These are phyloP conservation scores for Saccharomyces hybrid DNA, from an alignment of 1,139 yeast species.

Conservation along the genomic window DNA sequence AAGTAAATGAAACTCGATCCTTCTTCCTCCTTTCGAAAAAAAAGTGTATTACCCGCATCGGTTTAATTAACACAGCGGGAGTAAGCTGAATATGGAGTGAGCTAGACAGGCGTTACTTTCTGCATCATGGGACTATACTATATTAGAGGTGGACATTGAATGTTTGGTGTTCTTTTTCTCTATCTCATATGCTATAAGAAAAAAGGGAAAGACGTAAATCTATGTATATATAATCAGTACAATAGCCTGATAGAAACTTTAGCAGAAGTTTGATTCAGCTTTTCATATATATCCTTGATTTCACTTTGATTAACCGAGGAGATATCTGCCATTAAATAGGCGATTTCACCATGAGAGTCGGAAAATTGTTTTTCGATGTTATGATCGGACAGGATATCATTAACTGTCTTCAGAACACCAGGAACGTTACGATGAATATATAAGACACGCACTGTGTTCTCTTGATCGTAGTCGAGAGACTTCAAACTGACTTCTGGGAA, in stretches of 20 bases:
- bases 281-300: slow-evolving; percentile 77
- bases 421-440: slow-evolving; percentile 98
- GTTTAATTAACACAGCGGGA: too few relatives aligned
- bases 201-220: not conserved
- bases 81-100: too few relatives aligned
- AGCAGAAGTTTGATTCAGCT: slow-evolving; percentile 84
- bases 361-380: slow-evolving; percentile 97
- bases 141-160: too few relatives aligned
- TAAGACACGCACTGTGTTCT: slow-evolving; percentile 83
- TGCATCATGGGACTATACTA: too few relatives aligned
- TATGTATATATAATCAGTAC: slow-evolving; percentile 40
- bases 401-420: slow-evolving; percentile 96
- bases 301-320: slow-evolving; percentile 77
- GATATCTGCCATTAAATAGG: slow-evolving; percentile 97
- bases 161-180: too few relatives aligned
- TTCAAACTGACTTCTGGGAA: slow-evolving; percentile 97
- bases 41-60: too few relatives aligned
- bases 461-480: slow-evolving; percentile 82
- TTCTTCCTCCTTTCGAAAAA: not conserved
- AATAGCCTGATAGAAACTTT: slow-evolving; percentile 86
- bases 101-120: too few relatives aligned
- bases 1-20: not conserved
- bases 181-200: not conserved
- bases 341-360: slow-evolving; percentile 92
- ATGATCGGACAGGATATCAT: slow-evolving; percentile 89